A percentile compares a stretch with the other conserved stretches of the same genome.
phyloP scores from a whole-genome alignment of 257 asterid species.

The Solanum tarijense region DNA sequence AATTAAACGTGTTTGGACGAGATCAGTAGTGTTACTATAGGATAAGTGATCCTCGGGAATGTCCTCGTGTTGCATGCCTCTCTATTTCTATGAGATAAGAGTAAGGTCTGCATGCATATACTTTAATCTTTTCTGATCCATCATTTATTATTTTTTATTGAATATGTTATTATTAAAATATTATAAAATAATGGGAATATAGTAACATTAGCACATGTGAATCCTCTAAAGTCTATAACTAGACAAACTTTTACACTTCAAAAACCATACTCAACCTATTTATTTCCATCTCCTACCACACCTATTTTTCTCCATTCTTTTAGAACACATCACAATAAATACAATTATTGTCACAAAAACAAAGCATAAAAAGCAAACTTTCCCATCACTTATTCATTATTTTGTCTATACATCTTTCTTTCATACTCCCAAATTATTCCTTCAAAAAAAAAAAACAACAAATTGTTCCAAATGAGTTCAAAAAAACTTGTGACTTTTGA shows the following conservation, averaged over 20 bases:
- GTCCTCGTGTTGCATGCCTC: not conserved
- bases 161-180: not conserved
- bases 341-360: not conserved
- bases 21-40: not conserved
- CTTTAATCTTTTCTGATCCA: rapidly evolving
- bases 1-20: not conserved
- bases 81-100: not conserved
- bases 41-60: not conserved
- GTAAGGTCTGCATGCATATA: rapidly evolving
- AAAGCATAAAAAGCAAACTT: not conserved
- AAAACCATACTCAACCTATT: not conserved
- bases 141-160: not conserved
- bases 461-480: constrained; percentile 14
- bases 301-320: not conserved
- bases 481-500: not conserved
- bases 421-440: not conserved
- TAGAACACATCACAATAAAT: not conserved
- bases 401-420: not conserved
- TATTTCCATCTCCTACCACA: not conserved
- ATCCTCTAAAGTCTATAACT: not conserved
- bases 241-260: not conserved
- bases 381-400: not conserved
- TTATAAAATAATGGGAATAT: not conserved
- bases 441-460: not conserved
- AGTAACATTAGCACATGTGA: not conserved